phyloP scores from a whole-genome alignment of 306 rosid genomes.

The Lablab purpureus region DNA sequence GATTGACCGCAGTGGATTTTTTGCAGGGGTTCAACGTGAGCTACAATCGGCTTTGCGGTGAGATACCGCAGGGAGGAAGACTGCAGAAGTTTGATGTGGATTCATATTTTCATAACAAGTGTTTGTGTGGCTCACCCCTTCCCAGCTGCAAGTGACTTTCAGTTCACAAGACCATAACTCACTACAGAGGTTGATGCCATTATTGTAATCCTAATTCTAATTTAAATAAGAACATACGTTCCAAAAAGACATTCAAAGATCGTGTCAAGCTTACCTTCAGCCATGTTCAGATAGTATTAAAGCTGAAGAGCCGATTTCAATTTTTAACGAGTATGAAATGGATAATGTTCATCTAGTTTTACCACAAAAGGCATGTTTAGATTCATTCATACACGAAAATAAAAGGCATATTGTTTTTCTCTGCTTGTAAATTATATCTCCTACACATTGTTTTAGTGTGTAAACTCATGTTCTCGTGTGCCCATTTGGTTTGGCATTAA shows the following conservation, averaged over 20 bases:
- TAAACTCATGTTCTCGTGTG: no score
- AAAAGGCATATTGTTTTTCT: no score
- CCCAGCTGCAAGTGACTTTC: slow-evolving; percentile 37
- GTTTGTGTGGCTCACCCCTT: slow-evolving; percentile 76
- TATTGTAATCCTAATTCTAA: background rate
- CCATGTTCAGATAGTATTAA: no score
- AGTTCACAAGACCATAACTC: no score
- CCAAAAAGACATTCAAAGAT: background rate
- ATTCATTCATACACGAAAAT: no score
- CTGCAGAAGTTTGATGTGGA: slow-evolving; percentile 61
- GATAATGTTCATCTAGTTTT: background rate
- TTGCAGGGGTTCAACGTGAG: slow-evolving; percentile 68
- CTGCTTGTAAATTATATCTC: no score
- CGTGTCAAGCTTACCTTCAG: background rate
- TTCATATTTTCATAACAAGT: slow-evolving; percentile 62
- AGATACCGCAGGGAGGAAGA: slow-evolving; percentile 69
- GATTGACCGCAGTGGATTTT: slow-evolving; percentile 50
- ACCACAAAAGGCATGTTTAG: background rate
- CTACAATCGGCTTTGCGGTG: slow-evolving; percentile 71
- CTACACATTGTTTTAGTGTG: no score
- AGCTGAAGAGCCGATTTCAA: background rate
- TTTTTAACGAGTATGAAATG: background rate
- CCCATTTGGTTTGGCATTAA: no score
- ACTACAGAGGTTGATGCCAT: no score
- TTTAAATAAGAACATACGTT: background rate